Evolutionary conservation across 768 basidiomycete genomes (phyloP).

Genomic region (Auriculariales sp.): DNA sequence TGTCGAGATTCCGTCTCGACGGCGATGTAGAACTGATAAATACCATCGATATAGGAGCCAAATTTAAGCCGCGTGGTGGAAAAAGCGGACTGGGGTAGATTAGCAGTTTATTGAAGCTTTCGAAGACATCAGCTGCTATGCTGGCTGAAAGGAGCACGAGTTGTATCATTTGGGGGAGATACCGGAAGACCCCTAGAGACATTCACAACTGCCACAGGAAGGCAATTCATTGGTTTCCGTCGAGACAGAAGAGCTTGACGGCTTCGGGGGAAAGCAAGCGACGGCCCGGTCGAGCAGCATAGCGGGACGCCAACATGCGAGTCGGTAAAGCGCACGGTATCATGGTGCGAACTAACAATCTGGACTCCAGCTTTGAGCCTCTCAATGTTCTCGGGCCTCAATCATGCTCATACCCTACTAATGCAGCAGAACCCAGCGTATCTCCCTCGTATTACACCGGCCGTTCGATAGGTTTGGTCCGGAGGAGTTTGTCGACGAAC

Average conservation of each 20-base stretch:
- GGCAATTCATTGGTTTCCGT: conserved; percentile 99
- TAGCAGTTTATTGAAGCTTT: conserved; percentile 99
- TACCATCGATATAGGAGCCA: conserved; percentile 99
- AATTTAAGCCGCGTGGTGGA: conserved; percentile 96
- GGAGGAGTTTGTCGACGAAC: too few relatives aligned
- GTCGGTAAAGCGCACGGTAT: too few relatives aligned
- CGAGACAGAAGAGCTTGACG: conserved; percentile 92
- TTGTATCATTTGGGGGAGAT: conserved; percentile 90
- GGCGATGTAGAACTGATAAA: conserved; percentile 98
- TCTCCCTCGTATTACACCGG: too few relatives aligned
- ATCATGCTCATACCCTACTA: too few relatives aligned
- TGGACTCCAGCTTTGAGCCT: conserved; percentile 90
- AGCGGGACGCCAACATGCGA: too few relatives aligned
- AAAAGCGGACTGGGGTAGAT: conserved; percentile 88
- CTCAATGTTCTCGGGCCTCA: conserved; percentile 92
- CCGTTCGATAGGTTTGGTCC: too few relatives aligned
- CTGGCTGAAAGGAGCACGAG: conserved; percentile 95
- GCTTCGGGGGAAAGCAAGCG: conserved; percentile 72
- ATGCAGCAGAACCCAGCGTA: too few relatives aligned
- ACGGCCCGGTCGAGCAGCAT: too few relatives aligned
- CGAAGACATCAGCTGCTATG: conserved; percentile 92
- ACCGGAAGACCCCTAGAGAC: conserved; percentile 99
- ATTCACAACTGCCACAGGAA: conserved; percentile 96
- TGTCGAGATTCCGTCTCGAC: conserved; percentile 99
- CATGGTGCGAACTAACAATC: conserved; percentile 91